Evolutionary conservation across 2,329 filamentous ascomycete species (phyloP).

Genomic region (Apiospora aurea): DNA sequence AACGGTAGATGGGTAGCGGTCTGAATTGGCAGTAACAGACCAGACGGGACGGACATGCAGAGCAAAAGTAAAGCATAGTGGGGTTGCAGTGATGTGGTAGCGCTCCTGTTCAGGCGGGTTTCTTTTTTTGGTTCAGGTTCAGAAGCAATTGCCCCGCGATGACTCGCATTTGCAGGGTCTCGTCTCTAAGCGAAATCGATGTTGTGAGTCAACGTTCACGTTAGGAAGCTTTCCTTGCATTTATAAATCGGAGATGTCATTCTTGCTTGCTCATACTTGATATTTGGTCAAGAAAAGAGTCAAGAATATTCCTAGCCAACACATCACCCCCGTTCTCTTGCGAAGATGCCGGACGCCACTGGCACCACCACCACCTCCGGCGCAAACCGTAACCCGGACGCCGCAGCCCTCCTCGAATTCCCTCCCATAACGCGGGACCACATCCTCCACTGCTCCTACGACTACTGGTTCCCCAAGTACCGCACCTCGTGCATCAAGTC

Average conservation of each 20-base stretch:
- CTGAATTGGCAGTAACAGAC: conserved; percentile 27
- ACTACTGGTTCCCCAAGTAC: conserved; percentile 89
- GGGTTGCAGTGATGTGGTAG: conserved; percentile 1
- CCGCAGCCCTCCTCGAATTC: conserved; percentile 56
- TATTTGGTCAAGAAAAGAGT: background rate
- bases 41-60: background rate
- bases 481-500: conserved; percentile 84
- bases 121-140: background rate
- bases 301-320: background rate
- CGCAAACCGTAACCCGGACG: conserved; percentile 32
- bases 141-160: conserved; percentile 27
- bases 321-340: background rate
- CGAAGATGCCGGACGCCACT: conserved; percentile 41
- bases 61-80: background rate
- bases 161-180: conserved; percentile 25
- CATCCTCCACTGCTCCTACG: conserved; percentile 93
- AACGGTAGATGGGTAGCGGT: conserved; percentile 31
- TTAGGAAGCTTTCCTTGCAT: background rate
- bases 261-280: too few species aligned
- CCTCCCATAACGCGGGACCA: conserved; percentile 85
- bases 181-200: background rate
- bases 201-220: background rate
- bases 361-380: conserved; percentile 30
- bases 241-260: background rate
- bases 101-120: conserved; percentile 5